Conservation (phyloP, 1,284 basidiomycete genomes). For the Tetrapyrgos nigripes region DNA sequence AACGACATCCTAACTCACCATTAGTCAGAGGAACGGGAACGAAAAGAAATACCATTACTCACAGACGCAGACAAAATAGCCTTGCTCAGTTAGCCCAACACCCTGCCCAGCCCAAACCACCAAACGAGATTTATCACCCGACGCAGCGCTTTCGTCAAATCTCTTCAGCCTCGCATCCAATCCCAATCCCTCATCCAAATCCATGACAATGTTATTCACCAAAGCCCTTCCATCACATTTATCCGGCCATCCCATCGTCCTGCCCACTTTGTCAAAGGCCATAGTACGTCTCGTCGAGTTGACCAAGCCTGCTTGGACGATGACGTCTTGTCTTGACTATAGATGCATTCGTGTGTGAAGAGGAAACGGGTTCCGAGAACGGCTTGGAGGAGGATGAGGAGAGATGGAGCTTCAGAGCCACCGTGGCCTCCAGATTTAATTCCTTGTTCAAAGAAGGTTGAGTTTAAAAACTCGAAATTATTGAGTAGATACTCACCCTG, state of each 20-base stretch:
- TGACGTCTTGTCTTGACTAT: constrained; percentile 41
- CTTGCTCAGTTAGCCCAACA: constrained; percentile 19
- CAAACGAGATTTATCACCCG: constrained; percentile 18
- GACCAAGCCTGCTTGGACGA: constrained; percentile 45
- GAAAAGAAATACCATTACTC: too few relatives aligned
- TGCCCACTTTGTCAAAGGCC: constrained; percentile 53
- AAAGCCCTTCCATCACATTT: constrained; percentile 53
- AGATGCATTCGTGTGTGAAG: constrained; percentile 54
- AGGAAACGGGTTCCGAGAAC: constrained; percentile 62
- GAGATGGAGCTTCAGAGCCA: constrained; percentile 45
- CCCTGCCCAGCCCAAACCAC: constrained; percentile 28
- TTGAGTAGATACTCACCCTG: constrained; percentile 32
- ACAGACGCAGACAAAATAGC: background rate
- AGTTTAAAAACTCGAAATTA: background rate
- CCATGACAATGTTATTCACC: constrained; percentile 28
- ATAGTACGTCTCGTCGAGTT: constrained; percentile 49
- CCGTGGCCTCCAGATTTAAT: constrained; percentile 65
- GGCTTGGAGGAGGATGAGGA: constrained; percentile 49
- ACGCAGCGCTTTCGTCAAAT: constrained; percentile 6
- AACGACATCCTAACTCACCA: too few relatives aligned
- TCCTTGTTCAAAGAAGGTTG: too few relatives aligned
- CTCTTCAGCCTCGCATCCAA: constrained; percentile 15
- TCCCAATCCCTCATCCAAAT: constrained; percentile 5
- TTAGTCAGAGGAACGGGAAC: too few relatives aligned
- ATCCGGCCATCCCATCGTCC: constrained; percentile 53